Evolutionary conservation across 169 alveolate species (phyloP), one percentile per base, ranked within the genome.

Genomic region (Cystoisospora suis): DNA sequence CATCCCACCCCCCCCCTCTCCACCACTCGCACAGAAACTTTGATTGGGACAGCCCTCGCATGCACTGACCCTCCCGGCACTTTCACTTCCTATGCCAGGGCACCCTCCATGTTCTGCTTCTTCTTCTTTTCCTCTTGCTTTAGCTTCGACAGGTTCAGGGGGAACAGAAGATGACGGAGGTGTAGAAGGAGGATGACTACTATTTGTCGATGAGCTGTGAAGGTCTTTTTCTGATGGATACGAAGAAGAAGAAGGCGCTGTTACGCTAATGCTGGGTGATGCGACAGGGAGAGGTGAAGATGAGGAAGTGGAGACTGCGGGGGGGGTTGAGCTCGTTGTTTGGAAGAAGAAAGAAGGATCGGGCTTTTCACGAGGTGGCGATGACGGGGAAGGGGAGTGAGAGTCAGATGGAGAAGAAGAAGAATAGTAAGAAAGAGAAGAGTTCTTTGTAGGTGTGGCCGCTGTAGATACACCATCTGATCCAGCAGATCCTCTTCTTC

Each of bases 11-110:
- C 75, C 88, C 81, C 49, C 47, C 53, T 46, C 65, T n/a, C 42
- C 40, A 90, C 95, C 87, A 77, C 85, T 6, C 89, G 93, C 3
- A 93, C 99, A 99, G 6, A 96, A 92, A 17, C 93, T 92, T 75
- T 98, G 97, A 89, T 98, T 98, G 17, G 99, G 99, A 90, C 99
- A 99, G 42, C 99, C 99, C 56, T 95, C 98, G 90, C 99, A 99
- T 2, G 98, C 96, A n/a, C 94, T 96, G 23, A 98, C 96, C 65
- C 95, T 94, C 3, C 99, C 99, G 32, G 94, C 94, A 1, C 58
- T 75, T 40, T 69, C 94, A 46, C 93, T 86, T 81, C 86, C 90
- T 17, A 86, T 92, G 0, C 94, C 94, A 0, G 92, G 93, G 86
- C 95, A 93, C 40, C 70, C 81, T 29, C 87, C 27, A 53, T 23